Conservation (phyloP, 2,329 filamentous ascomycete genomes). For the Saccharata proteae region DNA sequence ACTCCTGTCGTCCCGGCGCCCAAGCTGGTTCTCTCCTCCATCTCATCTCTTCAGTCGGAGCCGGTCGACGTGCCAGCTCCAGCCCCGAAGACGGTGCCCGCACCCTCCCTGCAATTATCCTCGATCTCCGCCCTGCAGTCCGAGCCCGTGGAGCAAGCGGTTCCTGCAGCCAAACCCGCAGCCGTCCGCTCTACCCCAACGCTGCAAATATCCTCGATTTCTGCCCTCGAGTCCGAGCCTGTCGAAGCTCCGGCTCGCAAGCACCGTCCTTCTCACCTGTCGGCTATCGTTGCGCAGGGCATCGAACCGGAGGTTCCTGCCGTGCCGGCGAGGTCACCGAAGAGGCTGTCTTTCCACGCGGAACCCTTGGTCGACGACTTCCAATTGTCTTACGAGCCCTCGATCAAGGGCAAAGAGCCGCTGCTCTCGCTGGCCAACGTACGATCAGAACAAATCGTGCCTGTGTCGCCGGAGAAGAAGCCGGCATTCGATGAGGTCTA, state of each 20-base stretch:
- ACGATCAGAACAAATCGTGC: too few relatives aligned
- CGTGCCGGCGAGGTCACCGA: slow-evolving; percentile 19
- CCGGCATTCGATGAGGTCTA: slow-evolving; percentile 2
- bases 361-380: too few relatives aligned
- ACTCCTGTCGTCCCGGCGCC: slow-evolving; percentile 2
- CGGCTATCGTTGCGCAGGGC: slow-evolving; percentile 12
- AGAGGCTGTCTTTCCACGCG: too few relatives aligned
- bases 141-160: slow-evolving; percentile 10
- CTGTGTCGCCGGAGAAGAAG: slow-evolving; percentile 1
- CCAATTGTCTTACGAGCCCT: too few relatives aligned
- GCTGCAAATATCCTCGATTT: slow-evolving; percentile 10
- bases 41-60: slow-evolving; percentile 36
- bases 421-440: too few relatives aligned
- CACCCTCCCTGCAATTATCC: slow-evolving; percentile 3
- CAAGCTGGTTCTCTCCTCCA: slow-evolving; percentile 30
- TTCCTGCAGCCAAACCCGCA: background rate
- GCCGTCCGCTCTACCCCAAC: slow-evolving; percentile 2
- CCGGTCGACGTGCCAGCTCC: slow-evolving; percentile 13
- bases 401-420: too few relatives aligned
- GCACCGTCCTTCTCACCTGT: slow-evolving; percentile 13
- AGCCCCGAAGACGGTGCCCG: too few relatives aligned
- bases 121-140: slow-evolving; percentile 8
- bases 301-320: slow-evolving; percentile 19
- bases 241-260: slow-evolving; percentile 14
- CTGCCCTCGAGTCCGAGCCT: slow-evolving; percentile 14